Evolutionary conservation across 768 basidiomycete genomes (phyloP), one percentile per base, ranked within the genome.

Genomic region (Podaxis pistillaris): DNA sequence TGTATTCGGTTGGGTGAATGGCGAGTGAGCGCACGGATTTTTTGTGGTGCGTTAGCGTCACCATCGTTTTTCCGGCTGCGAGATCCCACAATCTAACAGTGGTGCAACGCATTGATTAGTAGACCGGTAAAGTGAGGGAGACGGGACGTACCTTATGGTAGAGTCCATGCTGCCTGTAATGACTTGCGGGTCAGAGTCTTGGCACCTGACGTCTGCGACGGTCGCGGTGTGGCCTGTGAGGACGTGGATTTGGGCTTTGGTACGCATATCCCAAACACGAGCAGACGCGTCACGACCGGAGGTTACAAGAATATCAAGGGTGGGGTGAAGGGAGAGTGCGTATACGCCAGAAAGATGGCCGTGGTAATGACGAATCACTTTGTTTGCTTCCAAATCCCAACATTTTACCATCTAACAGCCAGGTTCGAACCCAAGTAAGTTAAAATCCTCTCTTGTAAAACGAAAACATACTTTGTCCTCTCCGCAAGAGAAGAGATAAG

Each of bases 301-400:
- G 0, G 97, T 99, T 50, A 98, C 94, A 44, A 99, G 86, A 2
- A 99, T 81, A 70, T 98, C 97, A 56, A 99, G 86, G 0, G 96
- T 98, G 1, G 97, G 97, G 70, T 98, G 97, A 1, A 99, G 79
- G 22, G 90, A 86, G 59, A 98, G 82, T 0, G 94, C 82, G 69
- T 98, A 98, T n/a, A 99, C 96, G 49, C 97, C 97, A 0, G 96
- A 98, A 22, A 97, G 84, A 74, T 99, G 97, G 1, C 97, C 97
- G 72, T 99, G 97, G 71, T 99, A 98, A 75, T 98, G 95, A 19
- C 97, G 86, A 60, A 99, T 99, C 63, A 98, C 96, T 75, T 98
- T 99, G 81, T 99, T 99, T 28, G 92, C 90, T 74, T 99, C 97
- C 55, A 99, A 78, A 70, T 99, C 97, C 97, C 97, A 98, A 69